phyloP scores from a whole-genome alignment of 1,284 basidiomycete genomes.

The Apiotrichum domesticum region DNA sequence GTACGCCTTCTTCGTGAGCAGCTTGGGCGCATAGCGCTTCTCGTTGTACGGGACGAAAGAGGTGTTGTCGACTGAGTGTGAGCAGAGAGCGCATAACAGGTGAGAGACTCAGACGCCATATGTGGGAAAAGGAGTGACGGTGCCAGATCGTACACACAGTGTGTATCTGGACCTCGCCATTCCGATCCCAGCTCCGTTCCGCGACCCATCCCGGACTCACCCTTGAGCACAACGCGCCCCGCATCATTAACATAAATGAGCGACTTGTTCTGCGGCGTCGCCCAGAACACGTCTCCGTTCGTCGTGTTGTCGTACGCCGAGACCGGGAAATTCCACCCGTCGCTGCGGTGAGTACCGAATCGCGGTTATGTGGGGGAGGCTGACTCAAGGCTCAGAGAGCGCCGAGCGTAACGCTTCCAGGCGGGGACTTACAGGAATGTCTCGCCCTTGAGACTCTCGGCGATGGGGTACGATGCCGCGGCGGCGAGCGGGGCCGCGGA shows the following conservation, averaged over 20 bases:
- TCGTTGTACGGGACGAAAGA: slow-evolving; percentile 50
- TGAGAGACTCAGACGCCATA: too few relatives aligned
- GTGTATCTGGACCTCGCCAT: too few relatives aligned
- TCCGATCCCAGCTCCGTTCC: background rate
- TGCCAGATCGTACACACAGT: too few relatives aligned
- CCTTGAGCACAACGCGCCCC: slow-evolving; percentile 71
- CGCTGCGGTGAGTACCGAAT: slow-evolving; percentile 7
- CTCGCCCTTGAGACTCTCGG: slow-evolving; percentile 18
- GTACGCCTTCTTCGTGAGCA: slow-evolving; percentile 57
- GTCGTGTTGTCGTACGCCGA: slow-evolving; percentile 41
- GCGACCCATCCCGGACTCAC: slow-evolving; percentile 56
- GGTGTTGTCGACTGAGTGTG: slow-evolving; percentile 27
- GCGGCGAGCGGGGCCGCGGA: background rate
- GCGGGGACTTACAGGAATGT: slow-evolving; percentile 13
- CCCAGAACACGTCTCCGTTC: slow-evolving; percentile 54
- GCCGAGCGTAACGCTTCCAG: too few relatives aligned
- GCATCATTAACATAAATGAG: slow-evolving; percentile 55
- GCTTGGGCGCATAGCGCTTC: slow-evolving; percentile 65
- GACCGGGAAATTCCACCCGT: slow-evolving; percentile 23
- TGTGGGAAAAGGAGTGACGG: too few relatives aligned
- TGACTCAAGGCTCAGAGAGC: too few relatives aligned
- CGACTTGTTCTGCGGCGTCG: slow-evolving; percentile 36
- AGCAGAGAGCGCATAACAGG: background rate
- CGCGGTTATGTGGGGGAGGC: too few relatives aligned
- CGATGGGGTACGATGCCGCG: slow-evolving; percentile 12